Evolutionary conservation across 495 filamentous ascomycete species (phyloP).

Genomic region (Aspergillus ellipticus): DNA sequence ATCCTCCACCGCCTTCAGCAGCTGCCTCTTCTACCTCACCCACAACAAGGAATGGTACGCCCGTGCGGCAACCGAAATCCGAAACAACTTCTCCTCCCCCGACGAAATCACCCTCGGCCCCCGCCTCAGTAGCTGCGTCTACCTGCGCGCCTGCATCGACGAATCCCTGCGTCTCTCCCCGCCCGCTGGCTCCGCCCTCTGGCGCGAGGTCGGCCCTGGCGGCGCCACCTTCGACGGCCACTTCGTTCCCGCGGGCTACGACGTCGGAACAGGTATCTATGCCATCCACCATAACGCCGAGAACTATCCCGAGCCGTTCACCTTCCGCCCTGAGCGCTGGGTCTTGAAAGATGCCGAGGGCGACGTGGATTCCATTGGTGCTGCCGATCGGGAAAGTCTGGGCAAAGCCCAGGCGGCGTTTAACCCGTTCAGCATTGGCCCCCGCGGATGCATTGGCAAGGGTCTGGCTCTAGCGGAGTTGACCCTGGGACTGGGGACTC

Average conservation of each 20-base stretch:
- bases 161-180: conserved; percentile 70
- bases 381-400: neutral
- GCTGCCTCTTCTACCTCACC: conserved; percentile 63
- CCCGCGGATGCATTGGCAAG: neutral
- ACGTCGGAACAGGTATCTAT: conserved; percentile 54
- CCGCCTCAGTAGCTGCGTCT: conserved; percentile 36
- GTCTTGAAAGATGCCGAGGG: neutral
- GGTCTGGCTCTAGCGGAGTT: neutral
- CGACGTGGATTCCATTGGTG: neutral
- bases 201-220: conserved; percentile 51
- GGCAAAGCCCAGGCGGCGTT: neutral
- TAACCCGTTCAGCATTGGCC: neutral
- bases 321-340: conserved; percentile 20
- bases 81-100: conserved; percentile 41
- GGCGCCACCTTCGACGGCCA: conserved; percentile 56
- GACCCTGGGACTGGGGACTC: neutral
- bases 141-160: conserved; percentile 54
- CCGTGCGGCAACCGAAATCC: conserved; percentile 38
- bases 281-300: conserved; percentile 52
- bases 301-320: conserved; percentile 52
- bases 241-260: conserved; percentile 47
- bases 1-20: conserved; percentile 58
- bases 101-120: conserved; percentile 47
- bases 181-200: conserved; percentile 54
- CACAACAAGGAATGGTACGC: conserved; percentile 41